Percentiles rank a stretch among this genome's conserved stretches.
phyloP scores from a whole-genome alignment of 345 rosid species.

The Chamaenerion angustifolium region DNA sequence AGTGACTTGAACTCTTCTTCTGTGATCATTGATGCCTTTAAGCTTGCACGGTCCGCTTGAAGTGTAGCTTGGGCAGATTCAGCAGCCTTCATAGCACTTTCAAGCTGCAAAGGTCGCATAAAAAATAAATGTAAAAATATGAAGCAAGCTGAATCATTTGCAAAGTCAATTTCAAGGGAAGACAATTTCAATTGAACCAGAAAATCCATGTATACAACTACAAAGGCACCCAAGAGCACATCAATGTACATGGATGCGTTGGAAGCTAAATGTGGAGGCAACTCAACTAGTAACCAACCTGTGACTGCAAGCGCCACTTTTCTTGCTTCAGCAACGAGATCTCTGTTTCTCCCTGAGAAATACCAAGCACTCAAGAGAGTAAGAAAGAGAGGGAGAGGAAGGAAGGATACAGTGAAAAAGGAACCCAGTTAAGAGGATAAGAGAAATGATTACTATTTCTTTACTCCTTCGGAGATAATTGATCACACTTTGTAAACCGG shows the following conservation, averaged over 20 bases:
- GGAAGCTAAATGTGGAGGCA: no score
- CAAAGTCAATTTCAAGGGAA: no score
- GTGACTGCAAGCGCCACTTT: constrained; percentile 74
- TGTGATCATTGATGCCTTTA: constrained; percentile 60
- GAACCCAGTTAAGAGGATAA: not conserved
- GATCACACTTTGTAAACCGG: constrained; percentile 73
- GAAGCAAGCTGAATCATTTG: no score
- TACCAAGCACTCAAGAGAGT: constrained; percentile 7
- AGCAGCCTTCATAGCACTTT: constrained; percentile 64
- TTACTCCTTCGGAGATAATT: constrained; percentile 73
- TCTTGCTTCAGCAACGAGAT: constrained; percentile 83
- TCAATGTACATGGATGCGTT: no score
- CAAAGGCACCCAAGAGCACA: no score
- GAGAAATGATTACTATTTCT: constrained; percentile 41
- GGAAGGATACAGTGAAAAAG: not conserved
- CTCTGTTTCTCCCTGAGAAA: constrained; percentile 82
- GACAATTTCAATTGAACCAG: no score
- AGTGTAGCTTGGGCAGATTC: constrained; percentile 60
- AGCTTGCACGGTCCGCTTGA: constrained; percentile 60
- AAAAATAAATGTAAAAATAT: not conserved
- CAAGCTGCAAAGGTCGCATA: constrained; percentile 44
- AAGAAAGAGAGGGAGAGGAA: not conserved
- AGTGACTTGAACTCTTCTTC: constrained; percentile 84
- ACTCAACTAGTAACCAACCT: constrained; percentile 27
- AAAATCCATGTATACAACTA: no score